Conservation (phyloP, 305 asterid species). For the Fraxinus xanthoxyloides region DNA sequence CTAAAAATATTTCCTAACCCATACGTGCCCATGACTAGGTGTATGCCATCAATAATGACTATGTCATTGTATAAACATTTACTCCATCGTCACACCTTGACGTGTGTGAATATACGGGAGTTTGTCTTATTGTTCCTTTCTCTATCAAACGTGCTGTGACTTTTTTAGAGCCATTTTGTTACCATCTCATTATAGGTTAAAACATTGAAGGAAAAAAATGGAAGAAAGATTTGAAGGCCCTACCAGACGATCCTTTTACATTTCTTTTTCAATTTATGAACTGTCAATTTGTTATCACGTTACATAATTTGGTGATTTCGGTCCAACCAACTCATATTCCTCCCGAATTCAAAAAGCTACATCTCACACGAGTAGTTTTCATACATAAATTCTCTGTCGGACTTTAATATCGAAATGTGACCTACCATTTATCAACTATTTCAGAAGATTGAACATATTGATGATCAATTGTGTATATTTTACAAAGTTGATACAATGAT, state of each 20-base stretch:
- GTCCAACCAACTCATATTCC: not conserved
- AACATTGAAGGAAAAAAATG: no score
- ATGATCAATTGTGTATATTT: no score
- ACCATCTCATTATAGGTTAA: no score
- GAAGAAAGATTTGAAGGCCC: no score
- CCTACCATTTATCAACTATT: not conserved
- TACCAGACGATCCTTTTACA: no score
- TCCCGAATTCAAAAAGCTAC: not conserved
- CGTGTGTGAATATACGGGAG: no score
- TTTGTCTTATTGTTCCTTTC: no score
- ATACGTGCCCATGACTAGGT: not conserved
- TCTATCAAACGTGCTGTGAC: no score
- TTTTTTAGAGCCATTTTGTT: no score
- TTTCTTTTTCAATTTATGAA: not conserved
- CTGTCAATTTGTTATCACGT: not conserved
- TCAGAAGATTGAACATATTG: no score
- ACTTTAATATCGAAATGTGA: not conserved
- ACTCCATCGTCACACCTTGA: not conserved
- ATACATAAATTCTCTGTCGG: not conserved
- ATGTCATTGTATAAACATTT: not conserved
- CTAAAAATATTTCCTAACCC: not conserved
- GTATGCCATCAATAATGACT: not conserved
- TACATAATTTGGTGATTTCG: no score
- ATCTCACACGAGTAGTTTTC: not conserved
- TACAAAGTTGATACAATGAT: not conserved